Conservation (phyloP, 2,329 filamentous ascomycete genomes). For the Sarocladium kiliense region DNA sequence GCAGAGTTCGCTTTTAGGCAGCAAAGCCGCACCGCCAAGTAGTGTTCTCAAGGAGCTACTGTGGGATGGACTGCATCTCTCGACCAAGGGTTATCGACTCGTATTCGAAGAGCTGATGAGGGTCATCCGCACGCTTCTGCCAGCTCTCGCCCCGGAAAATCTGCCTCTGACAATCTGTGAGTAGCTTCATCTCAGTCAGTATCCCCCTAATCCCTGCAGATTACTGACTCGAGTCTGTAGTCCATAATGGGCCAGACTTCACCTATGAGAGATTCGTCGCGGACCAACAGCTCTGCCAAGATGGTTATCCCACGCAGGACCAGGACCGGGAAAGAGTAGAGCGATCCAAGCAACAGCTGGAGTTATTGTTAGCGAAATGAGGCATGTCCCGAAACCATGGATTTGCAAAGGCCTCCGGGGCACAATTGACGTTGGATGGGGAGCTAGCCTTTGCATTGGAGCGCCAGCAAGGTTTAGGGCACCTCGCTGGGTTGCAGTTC, state of each 20-base stretch:
- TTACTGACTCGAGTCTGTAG: too few relatives aligned
- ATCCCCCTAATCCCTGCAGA: too few relatives aligned
- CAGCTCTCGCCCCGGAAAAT: not conserved
- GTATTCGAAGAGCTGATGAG: not conserved
- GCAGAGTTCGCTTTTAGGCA: not conserved
- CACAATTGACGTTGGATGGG: too few relatives aligned
- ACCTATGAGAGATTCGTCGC: not conserved
- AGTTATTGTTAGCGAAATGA: not conserved
- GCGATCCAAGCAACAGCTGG: not conserved
- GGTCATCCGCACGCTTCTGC: not conserved
- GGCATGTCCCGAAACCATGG: not conserved
- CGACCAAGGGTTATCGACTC: not conserved
- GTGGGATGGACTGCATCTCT: conserved; percentile 3
- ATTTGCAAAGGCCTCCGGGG: too few relatives aligned
- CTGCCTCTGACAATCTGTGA: not conserved
- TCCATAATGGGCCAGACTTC: not conserved
- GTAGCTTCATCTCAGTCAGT: not conserved
- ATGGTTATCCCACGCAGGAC: not conserved
- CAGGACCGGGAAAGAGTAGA: not conserved
- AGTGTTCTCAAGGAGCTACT: not conserved
- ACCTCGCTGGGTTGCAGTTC: too few relatives aligned
- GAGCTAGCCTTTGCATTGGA: too few relatives aligned
- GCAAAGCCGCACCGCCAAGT: not conserved
- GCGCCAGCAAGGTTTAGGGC: too few relatives aligned
- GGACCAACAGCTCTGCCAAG: not conserved